A percentile compares a stretch with the other conserved stretches of the same genome.
phyloP scores from a whole-genome alignment of 2,329 filamentous ascomycete genomes.

The Diplodia seriata region DNA sequence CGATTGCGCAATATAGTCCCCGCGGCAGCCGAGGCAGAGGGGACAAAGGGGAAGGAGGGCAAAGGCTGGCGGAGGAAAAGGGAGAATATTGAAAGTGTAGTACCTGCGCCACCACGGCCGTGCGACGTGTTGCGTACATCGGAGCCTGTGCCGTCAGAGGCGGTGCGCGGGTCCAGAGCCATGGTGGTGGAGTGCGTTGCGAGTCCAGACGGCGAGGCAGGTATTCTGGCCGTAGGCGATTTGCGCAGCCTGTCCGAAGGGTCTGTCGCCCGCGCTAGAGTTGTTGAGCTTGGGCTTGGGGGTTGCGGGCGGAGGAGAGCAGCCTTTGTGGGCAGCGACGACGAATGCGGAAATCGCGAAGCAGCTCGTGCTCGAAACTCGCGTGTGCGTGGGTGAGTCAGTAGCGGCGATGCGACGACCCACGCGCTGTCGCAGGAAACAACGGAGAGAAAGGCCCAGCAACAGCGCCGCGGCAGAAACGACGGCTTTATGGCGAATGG shows the following conservation, averaged over 20 bases:
- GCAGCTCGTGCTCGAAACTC: not conserved
- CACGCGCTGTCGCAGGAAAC: not conserved
- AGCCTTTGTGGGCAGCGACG: not conserved
- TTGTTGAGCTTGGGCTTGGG: not conserved
- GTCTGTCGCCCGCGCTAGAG: not conserved
- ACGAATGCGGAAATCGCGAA: conserved; percentile 18
- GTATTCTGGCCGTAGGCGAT: no score
- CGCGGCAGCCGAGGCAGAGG: not conserved
- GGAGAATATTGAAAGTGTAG: conserved; percentile 35
- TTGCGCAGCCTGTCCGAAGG: not conserved
- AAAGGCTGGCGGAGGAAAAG: conserved; percentile 16
- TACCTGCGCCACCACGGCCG: conserved; percentile 78
- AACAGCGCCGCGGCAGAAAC: not conserved
- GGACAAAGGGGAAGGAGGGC: not conserved
- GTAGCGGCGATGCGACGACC: not conserved
- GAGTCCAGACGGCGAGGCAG: not conserved
- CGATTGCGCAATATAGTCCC: conserved; percentile 7
- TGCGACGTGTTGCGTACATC: conserved; percentile 59
- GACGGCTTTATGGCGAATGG: conserved; percentile 1
- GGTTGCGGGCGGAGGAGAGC: not conserved
- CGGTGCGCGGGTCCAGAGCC: conserved; percentile 34
- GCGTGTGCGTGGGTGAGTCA: conserved; percentile 1
- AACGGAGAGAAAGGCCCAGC: not conserved
- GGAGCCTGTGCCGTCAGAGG: conserved; percentile 35
- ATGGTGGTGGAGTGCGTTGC: conserved; percentile 14